phyloP scores from a whole-genome alignment of 805 yeast species.

The Saturnispora ahearnii region DNA sequence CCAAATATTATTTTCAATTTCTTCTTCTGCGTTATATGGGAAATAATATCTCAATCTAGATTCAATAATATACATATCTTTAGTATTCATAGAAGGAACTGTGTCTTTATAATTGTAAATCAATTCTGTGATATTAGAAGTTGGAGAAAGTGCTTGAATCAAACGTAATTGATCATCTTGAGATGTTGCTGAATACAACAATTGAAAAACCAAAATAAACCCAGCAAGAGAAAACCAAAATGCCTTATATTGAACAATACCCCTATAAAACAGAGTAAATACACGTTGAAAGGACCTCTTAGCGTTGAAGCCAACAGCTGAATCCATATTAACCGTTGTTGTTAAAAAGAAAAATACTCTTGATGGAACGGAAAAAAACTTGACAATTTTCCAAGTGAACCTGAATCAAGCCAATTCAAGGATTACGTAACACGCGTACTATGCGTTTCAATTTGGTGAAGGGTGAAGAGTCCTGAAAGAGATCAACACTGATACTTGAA shows the following conservation, averaged over 20 bases:
- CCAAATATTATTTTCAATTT: slow-evolving; percentile 26
- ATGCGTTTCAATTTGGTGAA: too few relatives aligned
- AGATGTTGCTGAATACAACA: slow-evolving; percentile 5
- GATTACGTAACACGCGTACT: too few relatives aligned
- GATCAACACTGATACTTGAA: too few relatives aligned
- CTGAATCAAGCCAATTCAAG: neutral
- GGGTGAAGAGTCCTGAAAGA: too few relatives aligned
- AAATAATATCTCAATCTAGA: slow-evolving; percentile 19
- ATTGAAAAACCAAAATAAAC: slow-evolving; percentile 1
- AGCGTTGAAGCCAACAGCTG: neutral
- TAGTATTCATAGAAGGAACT: slow-evolving; percentile 18
- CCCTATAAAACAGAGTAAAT: neutral
- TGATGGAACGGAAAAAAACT: neutral
- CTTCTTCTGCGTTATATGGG: slow-evolving; percentile 18
- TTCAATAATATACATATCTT: slow-evolving; percentile 22
- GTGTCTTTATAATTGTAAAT: slow-evolving; percentile 6
- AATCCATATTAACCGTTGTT: neutral
- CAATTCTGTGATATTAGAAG: slow-evolving; percentile 9
- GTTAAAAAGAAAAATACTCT: neutral
- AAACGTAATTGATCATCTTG: slow-evolving; percentile 7
- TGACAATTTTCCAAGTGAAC: neutral
- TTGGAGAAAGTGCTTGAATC: slow-evolving; percentile 10
- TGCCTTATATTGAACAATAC: neutral
- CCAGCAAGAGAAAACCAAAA: slow-evolving; percentile 3
- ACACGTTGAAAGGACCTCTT: neutral